Evolutionary conservation across 2,329 filamentous ascomycete genomes (phyloP).

Genomic region (Rutstroemia sp.): DNA sequence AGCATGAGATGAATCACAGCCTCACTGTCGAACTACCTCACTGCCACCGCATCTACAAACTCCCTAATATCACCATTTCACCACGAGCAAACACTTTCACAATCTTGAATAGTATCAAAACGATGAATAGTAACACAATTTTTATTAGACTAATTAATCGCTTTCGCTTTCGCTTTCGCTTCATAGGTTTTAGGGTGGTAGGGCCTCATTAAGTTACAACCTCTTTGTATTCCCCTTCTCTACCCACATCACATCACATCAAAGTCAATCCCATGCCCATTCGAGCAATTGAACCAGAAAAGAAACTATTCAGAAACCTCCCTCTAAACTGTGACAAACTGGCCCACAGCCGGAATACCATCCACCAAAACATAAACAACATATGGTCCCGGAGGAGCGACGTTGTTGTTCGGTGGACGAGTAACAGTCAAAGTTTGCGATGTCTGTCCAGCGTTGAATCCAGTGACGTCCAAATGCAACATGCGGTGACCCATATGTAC

Average conservation of each 20-base stretch:
- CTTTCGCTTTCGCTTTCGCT: too few species aligned
- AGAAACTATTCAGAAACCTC: neutral
- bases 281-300: neutral
- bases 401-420: conserved; percentile 46
- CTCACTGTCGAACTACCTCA: too few species aligned
- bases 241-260: neutral
- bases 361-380: conserved; percentile 47
- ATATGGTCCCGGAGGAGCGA: conserved; percentile 53
- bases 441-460: conserved; percentile 36
- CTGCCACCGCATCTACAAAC: too few species aligned
- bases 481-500: conserved; percentile 56
- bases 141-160: too few species aligned
- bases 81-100: too few species aligned
- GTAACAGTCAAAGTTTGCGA: conserved; percentile 42
- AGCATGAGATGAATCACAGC: too few species aligned
- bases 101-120: too few species aligned
- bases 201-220: too few species aligned
- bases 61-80: too few species aligned
- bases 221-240: too few species aligned
- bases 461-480: conserved; percentile 43
- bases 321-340: conserved; percentile 23
- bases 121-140: too few species aligned
- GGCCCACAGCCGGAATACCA: conserved; percentile 26
- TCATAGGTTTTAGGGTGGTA: too few species aligned
- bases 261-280: neutral